phyloP scores from a whole-genome alignment of 495 filamentous ascomycete species.

The Rhizodiscina lignyota region DNA sequence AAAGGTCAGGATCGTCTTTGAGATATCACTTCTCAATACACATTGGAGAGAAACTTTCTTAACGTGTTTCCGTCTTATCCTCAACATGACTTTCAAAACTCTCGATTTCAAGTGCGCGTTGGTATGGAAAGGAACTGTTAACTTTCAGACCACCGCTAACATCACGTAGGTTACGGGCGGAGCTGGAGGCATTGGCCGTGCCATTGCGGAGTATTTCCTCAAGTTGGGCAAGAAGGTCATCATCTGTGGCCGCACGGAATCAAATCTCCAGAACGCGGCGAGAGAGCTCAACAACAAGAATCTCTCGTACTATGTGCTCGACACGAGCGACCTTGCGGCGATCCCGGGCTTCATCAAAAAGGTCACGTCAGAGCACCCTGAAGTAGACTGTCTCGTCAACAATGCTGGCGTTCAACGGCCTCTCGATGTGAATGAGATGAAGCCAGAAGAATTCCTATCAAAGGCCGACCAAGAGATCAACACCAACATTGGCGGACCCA shows the following conservation, averaged over 20 bases:
- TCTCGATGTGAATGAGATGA: conserved; percentile 15
- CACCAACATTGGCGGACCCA: conserved; percentile 31
- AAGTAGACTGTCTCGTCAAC: conserved; percentile 31
- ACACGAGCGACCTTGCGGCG: conserved; percentile 20
- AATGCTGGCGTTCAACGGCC: conserved; percentile 19
- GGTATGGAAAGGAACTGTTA: no score
- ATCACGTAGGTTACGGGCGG: no score
- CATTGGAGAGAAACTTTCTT: no score
- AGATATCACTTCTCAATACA: no score
- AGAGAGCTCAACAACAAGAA: conserved; percentile 22
- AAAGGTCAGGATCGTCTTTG: no score
- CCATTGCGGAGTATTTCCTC: no score
- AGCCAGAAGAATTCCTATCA: conserved; percentile 10
- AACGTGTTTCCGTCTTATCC: no score
- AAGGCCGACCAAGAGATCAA: conserved; percentile 32
- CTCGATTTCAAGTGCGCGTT: no score
- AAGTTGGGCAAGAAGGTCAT: conserved; percentile 31
- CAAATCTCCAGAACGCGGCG: conserved; percentile 21
- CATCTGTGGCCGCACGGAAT: conserved; percentile 29
- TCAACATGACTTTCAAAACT: no score
- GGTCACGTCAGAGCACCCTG: conserved; percentile 23
- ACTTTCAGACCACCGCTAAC: no score
- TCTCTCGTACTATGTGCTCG: conserved; percentile 28
- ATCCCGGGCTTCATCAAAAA: conserved; percentile 24
- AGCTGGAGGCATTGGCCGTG: no score